Conservation (phyloP, 345 rosid species). For the Bruguiera gymnorhiza region DNA sequence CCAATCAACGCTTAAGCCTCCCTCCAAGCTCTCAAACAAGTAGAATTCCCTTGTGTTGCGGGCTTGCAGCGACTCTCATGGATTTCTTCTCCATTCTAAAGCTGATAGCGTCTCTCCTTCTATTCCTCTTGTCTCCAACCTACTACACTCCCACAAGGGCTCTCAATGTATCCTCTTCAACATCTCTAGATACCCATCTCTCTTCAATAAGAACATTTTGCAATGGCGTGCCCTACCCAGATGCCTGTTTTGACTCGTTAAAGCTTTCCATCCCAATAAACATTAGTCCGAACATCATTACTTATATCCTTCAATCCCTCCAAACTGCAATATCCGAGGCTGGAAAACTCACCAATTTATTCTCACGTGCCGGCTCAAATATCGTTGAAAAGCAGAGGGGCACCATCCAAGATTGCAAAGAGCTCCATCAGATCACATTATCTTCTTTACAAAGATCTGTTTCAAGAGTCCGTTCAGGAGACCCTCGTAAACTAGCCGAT, state of each 20-base stretch:
- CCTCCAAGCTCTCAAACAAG: too few species aligned
- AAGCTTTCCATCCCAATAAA: conserved; percentile 70
- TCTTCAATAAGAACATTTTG: conserved; percentile 47
- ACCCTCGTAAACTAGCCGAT: conserved; percentile 44
- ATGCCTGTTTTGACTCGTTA: conserved; percentile 54
- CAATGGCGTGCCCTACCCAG: conserved; percentile 60
- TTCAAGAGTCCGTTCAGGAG: conserved; percentile 34
- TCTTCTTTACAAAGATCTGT: conserved; percentile 46
- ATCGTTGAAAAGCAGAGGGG: conserved; percentile 72
- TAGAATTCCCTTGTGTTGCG: too few species aligned
- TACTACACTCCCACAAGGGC: conserved; percentile 28
- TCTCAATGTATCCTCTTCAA: conserved; percentile 25
- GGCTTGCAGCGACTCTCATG: conserved; percentile 1
- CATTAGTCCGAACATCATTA: conserved; percentile 57
- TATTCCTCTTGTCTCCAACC: conserved; percentile 27
- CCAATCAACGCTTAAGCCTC: too few species aligned
- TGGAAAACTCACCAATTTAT: conserved; percentile 48
- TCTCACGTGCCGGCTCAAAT: conserved; percentile 31
- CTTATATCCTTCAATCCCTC: conserved; percentile 60
- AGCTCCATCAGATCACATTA: conserved; percentile 70
- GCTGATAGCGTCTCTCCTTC: not conserved
- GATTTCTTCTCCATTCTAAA: conserved; percentile 11
- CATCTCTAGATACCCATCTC: conserved; percentile 33
- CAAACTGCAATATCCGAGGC: conserved; percentile 61
- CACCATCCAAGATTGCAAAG: conserved; percentile 70